Evolutionary conservation across 2,329 filamentous ascomycete species (phyloP).

Genomic region (Aspergillus piperis): DNA sequence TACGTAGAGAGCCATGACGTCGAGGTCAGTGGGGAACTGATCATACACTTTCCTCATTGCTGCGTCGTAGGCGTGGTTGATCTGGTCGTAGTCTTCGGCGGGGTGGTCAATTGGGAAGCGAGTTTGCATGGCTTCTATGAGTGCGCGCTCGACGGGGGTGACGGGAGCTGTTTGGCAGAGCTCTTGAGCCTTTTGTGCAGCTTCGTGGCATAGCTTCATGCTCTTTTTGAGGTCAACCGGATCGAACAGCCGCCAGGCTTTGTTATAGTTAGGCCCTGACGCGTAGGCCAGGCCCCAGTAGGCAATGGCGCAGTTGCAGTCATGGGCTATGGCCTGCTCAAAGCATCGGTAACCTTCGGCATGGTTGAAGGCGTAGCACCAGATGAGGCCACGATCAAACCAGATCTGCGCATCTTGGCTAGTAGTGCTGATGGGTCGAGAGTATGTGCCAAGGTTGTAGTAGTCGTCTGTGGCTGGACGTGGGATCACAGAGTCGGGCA

Average conservation of each 20-base stretch:
- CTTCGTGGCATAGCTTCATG: constrained; percentile 49
- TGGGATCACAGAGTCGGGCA: too few species aligned
- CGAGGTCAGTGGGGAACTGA: constrained; percentile 55
- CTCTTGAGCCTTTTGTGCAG: constrained; percentile 26
- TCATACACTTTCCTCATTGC: constrained; percentile 59
- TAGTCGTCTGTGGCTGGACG: constrained; percentile 14
- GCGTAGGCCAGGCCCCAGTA: constrained; percentile 56
- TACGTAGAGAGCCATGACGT: constrained; percentile 62
- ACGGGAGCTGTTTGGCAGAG: too few species aligned
- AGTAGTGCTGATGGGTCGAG: constrained; percentile 38
- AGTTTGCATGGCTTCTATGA: constrained; percentile 53
- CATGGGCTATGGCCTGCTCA: constrained; percentile 26
- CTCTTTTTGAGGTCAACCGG: constrained; percentile 54
- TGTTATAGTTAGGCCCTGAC: constrained; percentile 74
- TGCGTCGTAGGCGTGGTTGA: constrained; percentile 60
- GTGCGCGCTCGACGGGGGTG: not conserved
- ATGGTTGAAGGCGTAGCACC: constrained; percentile 43
- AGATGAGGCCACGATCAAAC: constrained; percentile 43
- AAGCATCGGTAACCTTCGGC: constrained; percentile 36
- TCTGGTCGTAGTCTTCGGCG: constrained; percentile 50
- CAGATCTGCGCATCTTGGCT: constrained; percentile 37
- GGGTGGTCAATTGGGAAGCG: constrained; percentile 59
- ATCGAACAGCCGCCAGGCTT: constrained; percentile 72
- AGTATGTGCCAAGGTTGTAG: constrained; percentile 36
- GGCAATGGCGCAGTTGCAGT: constrained; percentile 36